These are phyloP conservation scores for Ambrosia hybrid DNA, from an alignment of 140 eudicot species.

Conservation along the genomic window DNA sequence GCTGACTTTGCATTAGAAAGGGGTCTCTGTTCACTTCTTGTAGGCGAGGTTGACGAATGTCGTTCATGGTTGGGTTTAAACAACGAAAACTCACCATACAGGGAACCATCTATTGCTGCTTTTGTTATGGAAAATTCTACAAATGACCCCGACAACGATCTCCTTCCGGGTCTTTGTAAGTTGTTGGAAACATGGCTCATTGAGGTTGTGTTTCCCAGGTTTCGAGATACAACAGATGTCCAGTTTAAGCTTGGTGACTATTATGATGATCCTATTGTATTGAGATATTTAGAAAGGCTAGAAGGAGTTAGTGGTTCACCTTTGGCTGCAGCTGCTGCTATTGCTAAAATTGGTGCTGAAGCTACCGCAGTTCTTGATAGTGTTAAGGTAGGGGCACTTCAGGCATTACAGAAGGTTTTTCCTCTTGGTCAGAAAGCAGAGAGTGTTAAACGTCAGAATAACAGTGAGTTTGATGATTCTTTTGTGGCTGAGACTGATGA, in stretches of 20 bases:
- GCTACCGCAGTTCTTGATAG: conserved; percentile 92
- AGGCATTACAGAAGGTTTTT: conserved; percentile 83
- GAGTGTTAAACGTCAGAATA: conserved; percentile 39
- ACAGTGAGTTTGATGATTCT: conserved; percentile 33
- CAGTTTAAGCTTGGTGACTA: conserved; percentile 82
- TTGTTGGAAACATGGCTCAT: conserved; percentile 84
- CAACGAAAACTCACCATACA: conserved; percentile 59
- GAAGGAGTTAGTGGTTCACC: conserved; percentile 83
- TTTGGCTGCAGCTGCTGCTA: conserved; percentile 91
- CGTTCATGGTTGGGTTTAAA: conserved; percentile 91
- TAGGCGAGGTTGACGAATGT: conserved; percentile 85
- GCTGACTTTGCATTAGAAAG: conserved; percentile 83
- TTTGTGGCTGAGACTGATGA: conserved; percentile 26
- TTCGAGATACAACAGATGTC: conserved; percentile 69
- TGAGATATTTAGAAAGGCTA: conserved; percentile 74
- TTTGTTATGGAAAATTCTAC: conserved; percentile 73
- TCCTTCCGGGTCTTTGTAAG: conserved; percentile 87
- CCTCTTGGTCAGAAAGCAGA: conserved; percentile 56
- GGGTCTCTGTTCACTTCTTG: conserved; percentile 87
- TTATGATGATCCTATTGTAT: conserved; percentile 91
- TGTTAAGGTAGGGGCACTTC: conserved; percentile 63
- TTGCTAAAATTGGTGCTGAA: conserved; percentile 86
- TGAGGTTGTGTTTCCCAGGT: conserved; percentile 90
- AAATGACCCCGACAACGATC: conserved; percentile 65
- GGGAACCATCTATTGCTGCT: conserved; percentile 70